Evolutionary conservation across 1,284 basidiomycete genomes (phyloP), one percentile per base, ranked within the genome.

Genomic region (Naganishia sp.): DNA sequence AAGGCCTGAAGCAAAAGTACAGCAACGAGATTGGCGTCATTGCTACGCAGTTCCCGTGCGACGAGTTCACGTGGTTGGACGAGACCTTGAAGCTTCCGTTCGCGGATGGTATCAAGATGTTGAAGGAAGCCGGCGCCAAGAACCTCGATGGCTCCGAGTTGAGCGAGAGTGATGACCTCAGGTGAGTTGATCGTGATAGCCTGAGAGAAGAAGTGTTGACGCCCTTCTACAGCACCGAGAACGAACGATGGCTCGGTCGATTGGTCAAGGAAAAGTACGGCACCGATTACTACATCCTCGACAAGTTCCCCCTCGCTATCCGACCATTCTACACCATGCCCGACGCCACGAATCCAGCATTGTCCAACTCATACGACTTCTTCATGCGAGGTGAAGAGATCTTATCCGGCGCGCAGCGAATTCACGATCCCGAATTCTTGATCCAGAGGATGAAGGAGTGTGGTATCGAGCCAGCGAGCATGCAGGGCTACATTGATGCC

Each of bases 371-470:
- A 52, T 99, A 99, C 81, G 95, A 99, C 82, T 98, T 99, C 81
- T 98, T 99, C 86, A 97, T 99, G 93, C 88, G 95, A 48, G 95
- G 95, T 15, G 94, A 99, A 81, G 95, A 99, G 81, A 98, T 99
- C 74, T 84, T 99, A 36, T 97, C 94, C 2, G 95, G 95, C 18
- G 95, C 95, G 21, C 95, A 99, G 80, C 92, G 94, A 83, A 87
- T 97, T 63, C 96, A 99, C 81, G 94, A 98, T 74, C 87, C 95
- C 6, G 81, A 82, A 16, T 83, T 95, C 70, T 86, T 99, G 68
- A 85, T 85, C 68, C 86, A 90, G 81, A 86, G 90, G 78, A 96
- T 95, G 94, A 81, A 79, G 71, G 82, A 80, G 63, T 84, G 83
- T 59, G 84, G 83, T 64, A 87, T 96, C 69, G 88, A 93, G 74